phyloP scores from a whole-genome alignment of 2,329 filamentous ascomycete genomes.

The Chalaropsis ovoidea region DNA sequence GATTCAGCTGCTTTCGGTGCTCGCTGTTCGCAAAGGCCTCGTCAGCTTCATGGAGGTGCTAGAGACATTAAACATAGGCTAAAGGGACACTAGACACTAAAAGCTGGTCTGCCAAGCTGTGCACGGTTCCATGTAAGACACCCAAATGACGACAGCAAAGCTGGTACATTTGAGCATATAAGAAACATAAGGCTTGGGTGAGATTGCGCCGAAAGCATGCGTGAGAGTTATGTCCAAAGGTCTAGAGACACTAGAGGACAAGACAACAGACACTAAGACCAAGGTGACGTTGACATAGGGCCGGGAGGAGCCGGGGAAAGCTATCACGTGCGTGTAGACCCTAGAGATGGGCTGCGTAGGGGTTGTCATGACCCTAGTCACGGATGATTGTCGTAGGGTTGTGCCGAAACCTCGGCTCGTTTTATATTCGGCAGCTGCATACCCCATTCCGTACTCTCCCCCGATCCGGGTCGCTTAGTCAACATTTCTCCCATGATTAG shows the following conservation, averaged over 20 bases:
- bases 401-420: no score
- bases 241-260: not conserved
- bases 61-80: not conserved
- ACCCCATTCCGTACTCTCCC: no score
- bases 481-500: not conserved
- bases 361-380: no score
- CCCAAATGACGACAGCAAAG: not conserved
- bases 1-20: constrained; percentile 18
- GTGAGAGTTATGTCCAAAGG: not conserved
- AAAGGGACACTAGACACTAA: not conserved
- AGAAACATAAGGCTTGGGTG: not conserved
- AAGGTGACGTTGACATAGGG: no score
- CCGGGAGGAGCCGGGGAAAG: no score
- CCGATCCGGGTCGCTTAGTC: no score
- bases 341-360: no score
- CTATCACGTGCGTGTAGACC: no score
- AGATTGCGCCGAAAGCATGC: not conserved
- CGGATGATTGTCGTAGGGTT: no score
- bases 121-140: not conserved
- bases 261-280: not conserved
- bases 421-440: no score
- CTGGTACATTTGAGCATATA: not conserved
- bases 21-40: constrained; percentile 13
- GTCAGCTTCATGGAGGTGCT: constrained; percentile 14
- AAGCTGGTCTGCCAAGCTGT: not conserved